Evolutionary conservation across 106 monocot species (phyloP).

Genomic region (Platanthera guangdongensis): DNA sequence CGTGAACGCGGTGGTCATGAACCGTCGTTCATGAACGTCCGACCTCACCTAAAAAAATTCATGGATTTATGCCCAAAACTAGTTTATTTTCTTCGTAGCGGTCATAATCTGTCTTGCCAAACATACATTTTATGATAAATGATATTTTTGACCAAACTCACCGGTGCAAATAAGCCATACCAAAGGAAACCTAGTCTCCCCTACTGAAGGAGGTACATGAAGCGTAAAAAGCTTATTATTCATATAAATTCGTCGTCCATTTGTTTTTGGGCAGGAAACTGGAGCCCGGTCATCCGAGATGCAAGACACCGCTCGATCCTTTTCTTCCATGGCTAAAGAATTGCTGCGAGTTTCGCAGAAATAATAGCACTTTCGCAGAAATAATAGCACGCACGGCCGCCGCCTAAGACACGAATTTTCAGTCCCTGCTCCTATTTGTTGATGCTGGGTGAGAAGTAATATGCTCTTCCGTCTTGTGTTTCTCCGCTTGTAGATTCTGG

Average conservation of each 20-base stretch:
- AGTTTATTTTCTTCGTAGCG: too few species aligned
- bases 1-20: too few species aligned
- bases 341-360: slow-evolving; percentile 29
- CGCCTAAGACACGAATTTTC: background rate
- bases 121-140: too few species aligned
- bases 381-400: background rate
- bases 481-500: background rate
- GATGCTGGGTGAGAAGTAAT: background rate
- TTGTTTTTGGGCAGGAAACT: slow-evolving; percentile 32
- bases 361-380: slow-evolving; percentile 14
- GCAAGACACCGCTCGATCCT: slow-evolving; percentile 55
- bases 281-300: slow-evolving; percentile 43
- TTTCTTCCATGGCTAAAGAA: slow-evolving; percentile 63
- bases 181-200: background rate
- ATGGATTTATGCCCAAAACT: too few species aligned
- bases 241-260: background rate
- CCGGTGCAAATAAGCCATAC: background rate
- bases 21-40: too few species aligned
- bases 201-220: background rate
- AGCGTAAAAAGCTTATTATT: background rate
- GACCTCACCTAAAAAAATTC: too few species aligned
- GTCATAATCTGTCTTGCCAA: too few species aligned
- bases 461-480: background rate
- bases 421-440: background rate
- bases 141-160: too few species aligned